Evolutionary conservation across 495 filamentous ascomycete species (phyloP), one percentile per base, ranked within the genome.

Genomic region (Lasiosphaeriaceae sp.): DNA sequence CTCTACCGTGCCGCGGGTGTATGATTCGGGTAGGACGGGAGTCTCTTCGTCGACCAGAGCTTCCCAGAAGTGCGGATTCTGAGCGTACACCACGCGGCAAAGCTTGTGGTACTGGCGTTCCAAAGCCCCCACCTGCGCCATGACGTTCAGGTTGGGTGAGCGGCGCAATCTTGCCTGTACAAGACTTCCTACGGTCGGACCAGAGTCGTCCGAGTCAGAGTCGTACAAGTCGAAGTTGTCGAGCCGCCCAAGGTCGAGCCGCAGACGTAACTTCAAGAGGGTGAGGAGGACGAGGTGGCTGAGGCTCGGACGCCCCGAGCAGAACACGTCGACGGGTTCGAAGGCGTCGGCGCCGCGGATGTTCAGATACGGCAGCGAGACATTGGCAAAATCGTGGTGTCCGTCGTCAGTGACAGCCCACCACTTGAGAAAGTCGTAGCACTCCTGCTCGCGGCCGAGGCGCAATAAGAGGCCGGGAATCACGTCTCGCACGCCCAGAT

Each of bases 381-480:
- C 62, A 52, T 79, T 60, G n/a, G 63, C 66, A 71, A 65, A 77
- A 48, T 79, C 66, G 51, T 79, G 73, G 7, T 39, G 26, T 35
- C 56, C 63, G 50, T 74, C 39, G 14, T n/a, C 14, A 7, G 35
- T 62, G 2, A 57, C 66, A 3, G 37, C 46, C 60, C 63, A 79
- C 74, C 77, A 83, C 58, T 78, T 82, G 52, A 77, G 43, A 31
- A 82, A 81, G 55, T 81, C 75, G 53, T 83, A 84, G 63, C 70
- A 77, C 44, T 80, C 74, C 50, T 83, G 77, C 29, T 82, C 81
- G 55, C 61, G 70, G 11, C 72, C 67, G 26, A 80, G 64, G 12
- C 80, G 74, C 14, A 83, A 50, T 37, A 72, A 63, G 35, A 81
- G 51, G 3, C 57, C 59, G 8, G 80, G 79, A 1, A 79, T 56